Evolutionary conservation across 805 yeast genomes (phyloP).

Genomic region (Hermanozyma aechmeae): DNA sequence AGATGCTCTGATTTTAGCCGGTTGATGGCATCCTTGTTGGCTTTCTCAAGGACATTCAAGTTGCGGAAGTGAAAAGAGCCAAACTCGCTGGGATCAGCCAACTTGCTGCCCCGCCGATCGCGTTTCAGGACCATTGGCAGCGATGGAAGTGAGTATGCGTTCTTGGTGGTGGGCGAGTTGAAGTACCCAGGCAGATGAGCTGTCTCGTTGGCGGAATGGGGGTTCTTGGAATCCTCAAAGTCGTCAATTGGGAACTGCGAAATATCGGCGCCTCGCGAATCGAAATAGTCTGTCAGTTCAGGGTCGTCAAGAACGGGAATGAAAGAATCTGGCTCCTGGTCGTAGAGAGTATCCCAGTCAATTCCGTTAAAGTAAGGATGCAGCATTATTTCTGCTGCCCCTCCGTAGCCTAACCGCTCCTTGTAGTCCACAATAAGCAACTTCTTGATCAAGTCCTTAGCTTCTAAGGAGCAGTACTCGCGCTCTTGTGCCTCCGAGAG

Average conservation of each 20-base stretch:
- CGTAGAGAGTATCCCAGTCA: conserved; percentile 66
- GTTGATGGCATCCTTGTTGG: conserved; percentile 86
- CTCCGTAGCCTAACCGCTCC: conserved; percentile 66
- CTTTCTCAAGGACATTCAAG: conserved; percentile 81
- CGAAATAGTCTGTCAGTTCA: conserved; percentile 86
- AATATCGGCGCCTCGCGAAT: conserved; percentile 76
- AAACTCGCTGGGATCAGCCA: conserved; percentile 71
- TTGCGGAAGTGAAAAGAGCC: conserved; percentile 91
- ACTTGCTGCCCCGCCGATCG: conserved; percentile 64
- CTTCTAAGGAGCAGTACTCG: conserved; percentile 49
- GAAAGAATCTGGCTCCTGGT: conserved; percentile 63
- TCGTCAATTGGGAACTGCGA: conserved; percentile 49
- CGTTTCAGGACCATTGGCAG: conserved; percentile 27
- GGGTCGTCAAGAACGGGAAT: conserved; percentile 75
- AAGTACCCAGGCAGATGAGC: neutral
- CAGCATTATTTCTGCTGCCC: conserved; percentile 65
- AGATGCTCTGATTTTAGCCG: conserved; percentile 77
- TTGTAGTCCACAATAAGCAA: conserved; percentile 57
- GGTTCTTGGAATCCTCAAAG: conserved; percentile 14
- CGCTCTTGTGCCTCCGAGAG: conserved; percentile 44
- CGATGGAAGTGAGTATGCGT: conserved; percentile 8
- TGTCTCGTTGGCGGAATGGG: neutral
- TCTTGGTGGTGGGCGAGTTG: conserved; percentile 1
- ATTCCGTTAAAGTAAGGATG: conserved; percentile 73
- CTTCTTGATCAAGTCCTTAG: conserved; percentile 62